Conservation (phyloP, 129 eudicot genomes). For the Flaveria bidentis region DNA sequence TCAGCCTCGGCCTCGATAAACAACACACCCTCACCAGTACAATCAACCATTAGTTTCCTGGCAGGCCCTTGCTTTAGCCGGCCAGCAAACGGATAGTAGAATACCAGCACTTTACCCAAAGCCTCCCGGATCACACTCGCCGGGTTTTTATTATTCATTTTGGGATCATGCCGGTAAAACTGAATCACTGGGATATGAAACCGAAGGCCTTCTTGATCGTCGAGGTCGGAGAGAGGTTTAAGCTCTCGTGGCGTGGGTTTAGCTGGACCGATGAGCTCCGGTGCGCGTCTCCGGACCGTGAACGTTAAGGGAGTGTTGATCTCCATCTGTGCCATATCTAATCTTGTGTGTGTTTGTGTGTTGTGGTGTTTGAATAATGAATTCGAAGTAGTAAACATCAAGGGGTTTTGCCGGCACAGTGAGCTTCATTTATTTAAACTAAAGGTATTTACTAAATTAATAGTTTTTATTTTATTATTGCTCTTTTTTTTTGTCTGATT, state of each 20-base stretch:
- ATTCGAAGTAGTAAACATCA: no score
- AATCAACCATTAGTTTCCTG: background rate
- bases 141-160: background rate
- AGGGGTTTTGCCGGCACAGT: no score
- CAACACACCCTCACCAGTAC: background rate
- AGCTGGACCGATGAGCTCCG: background rate
- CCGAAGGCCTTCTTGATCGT: background rate
- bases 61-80: background rate
- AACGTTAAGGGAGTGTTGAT: background rate
- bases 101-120: background rate
- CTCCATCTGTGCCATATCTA: no score
- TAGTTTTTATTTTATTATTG: no score
- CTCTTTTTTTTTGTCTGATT: no score
- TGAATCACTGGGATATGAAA: background rate
- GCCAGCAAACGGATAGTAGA: background rate
- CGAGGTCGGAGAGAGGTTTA: background rate
- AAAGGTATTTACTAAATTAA: no score
- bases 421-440: no score
- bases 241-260: background rate
- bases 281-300: background rate
- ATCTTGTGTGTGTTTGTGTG: no score
- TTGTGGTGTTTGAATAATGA: no score
- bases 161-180: background rate
- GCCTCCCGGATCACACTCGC: background rate
- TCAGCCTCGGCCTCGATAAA: background rate